Evolutionary conservation across 768 basidiomycete genomes (phyloP).

Genomic region (Galerina sulciceps): DNA sequence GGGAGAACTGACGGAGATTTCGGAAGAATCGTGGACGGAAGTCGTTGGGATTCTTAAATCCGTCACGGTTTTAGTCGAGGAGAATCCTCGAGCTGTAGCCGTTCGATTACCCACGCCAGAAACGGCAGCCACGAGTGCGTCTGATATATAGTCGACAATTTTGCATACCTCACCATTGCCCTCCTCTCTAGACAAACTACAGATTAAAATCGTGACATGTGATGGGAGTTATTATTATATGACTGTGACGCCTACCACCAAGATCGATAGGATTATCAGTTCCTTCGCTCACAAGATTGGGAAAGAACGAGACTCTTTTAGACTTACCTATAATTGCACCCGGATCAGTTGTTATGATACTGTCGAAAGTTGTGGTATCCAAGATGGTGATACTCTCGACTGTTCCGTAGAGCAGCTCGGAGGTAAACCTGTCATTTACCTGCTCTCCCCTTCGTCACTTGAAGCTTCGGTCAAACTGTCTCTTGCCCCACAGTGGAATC

Average conservation of each 20-base stretch:
- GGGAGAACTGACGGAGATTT: slow-evolving; percentile 7
- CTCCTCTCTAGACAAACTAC: too few species aligned
- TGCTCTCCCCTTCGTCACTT: slow-evolving; percentile 32
- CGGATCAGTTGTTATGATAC: neutral
- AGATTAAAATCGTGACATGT: too few species aligned
- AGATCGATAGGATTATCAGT: neutral
- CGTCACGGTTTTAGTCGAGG: neutral
- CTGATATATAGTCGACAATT: neutral
- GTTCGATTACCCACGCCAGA: neutral
- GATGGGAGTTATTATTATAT: too few species aligned
- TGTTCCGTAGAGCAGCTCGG: neutral
- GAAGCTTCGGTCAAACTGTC: slow-evolving; percentile 32
- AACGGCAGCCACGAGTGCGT: neutral
- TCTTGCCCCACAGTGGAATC: slow-evolving; percentile 33
- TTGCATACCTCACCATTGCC: neutral
- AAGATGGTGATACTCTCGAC: neutral
- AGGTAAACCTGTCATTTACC: slow-evolving; percentile 40
- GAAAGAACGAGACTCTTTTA: neutral
- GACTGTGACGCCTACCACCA: too few species aligned
- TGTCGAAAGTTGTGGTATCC: neutral
- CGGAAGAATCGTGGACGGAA: slow-evolving; percentile 1
- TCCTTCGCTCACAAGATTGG: neutral
- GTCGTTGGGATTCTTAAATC: slow-evolving; percentile 1
- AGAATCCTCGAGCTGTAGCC: neutral
- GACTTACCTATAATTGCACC: neutral